Conservation (phyloP, 2,329 filamentous ascomycete genomes). For the Colletotrichum horii region DNA sequence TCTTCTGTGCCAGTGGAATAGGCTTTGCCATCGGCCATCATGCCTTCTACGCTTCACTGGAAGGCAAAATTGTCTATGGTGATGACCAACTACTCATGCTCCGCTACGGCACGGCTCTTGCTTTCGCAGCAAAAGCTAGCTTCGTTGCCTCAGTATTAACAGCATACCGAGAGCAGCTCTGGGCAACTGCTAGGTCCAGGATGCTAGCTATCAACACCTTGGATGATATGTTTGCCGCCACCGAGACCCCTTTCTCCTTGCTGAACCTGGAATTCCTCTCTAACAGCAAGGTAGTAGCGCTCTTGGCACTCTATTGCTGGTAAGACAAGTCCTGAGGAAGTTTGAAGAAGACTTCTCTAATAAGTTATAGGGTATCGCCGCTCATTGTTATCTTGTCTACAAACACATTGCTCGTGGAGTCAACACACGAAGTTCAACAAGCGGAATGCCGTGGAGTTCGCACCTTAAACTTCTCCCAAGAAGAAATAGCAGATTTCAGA, state of each 20-base stretch:
- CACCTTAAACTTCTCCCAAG: conserved; percentile 34
- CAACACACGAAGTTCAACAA: conserved; percentile 25
- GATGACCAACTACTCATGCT: conserved; percentile 36
- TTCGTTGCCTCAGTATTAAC: conserved; percentile 33
- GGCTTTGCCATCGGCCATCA: conserved; percentile 36
- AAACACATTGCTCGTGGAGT: conserved; percentile 36
- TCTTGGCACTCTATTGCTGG: neutral
- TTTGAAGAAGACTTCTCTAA: too few species aligned
- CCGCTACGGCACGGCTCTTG: conserved; percentile 36
- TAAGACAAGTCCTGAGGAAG: too few species aligned
- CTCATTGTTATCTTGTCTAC: conserved; percentile 42
- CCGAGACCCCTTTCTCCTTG: neutral
- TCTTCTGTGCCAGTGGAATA: conserved; percentile 34
- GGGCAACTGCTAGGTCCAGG: fast-evolving
- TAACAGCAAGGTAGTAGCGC: too few species aligned
- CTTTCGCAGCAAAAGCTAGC: conserved; percentile 38
- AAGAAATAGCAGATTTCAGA: conserved; percentile 37
- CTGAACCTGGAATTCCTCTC: neutral
- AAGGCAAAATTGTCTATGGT: conserved; percentile 28
- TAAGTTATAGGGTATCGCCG: conserved; percentile 25
- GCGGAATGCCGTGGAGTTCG: conserved; percentile 31
- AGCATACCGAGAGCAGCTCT: neutral
- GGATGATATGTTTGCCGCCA: neutral
- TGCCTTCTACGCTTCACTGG: conserved; percentile 34
- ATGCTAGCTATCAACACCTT: fast-evolving